These are phyloP conservation scores for Cyberlindnera mrakii DNA, from an alignment of 805 yeast species.

Conservation along the genomic window DNA sequence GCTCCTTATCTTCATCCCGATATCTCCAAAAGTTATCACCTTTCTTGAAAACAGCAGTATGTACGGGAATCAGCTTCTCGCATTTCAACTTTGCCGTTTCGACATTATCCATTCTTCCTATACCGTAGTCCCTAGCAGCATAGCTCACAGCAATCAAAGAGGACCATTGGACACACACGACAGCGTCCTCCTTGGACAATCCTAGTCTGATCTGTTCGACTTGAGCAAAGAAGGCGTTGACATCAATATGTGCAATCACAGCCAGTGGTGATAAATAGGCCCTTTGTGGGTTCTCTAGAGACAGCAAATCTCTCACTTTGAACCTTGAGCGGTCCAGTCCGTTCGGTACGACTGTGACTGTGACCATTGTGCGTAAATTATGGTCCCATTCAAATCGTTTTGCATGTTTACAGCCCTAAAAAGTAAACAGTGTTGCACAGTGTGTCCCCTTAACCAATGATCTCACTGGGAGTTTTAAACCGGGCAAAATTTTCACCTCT, in stretches of 20 bases:
- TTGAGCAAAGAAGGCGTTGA: conserved; percentile 95
- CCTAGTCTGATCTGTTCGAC: conserved; percentile 78
- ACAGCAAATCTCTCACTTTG: conserved; percentile 43
- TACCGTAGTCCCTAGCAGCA: conserved; percentile 82
- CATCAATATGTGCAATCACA: conserved; percentile 79
- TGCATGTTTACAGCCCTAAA: no score
- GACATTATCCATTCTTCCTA: conserved; percentile 69
- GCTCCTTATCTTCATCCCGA: conserved; percentile 38
- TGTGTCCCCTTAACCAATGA: no score
- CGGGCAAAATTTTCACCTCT: conserved; percentile 4
- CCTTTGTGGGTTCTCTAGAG: conserved; percentile 37
- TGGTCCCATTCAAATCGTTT: no score
- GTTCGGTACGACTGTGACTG: background rate
- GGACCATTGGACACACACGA: conserved; percentile 93
- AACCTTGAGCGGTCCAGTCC: conserved; percentile 28
- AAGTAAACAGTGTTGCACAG: no score
- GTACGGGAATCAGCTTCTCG: conserved; percentile 70
- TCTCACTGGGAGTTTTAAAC: background rate
- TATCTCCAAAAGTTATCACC: conserved; percentile 86
- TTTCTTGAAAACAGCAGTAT: conserved; percentile 87
- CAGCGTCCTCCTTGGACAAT: conserved; percentile 62
- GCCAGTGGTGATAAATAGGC: conserved; percentile 66
- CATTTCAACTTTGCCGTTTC: conserved; percentile 69
- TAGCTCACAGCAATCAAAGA: conserved; percentile 85
- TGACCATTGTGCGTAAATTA: conserved; percentile 2